Conservation (phyloP, 208 protist species). For the Balamuthia mandrillaris region DNA sequence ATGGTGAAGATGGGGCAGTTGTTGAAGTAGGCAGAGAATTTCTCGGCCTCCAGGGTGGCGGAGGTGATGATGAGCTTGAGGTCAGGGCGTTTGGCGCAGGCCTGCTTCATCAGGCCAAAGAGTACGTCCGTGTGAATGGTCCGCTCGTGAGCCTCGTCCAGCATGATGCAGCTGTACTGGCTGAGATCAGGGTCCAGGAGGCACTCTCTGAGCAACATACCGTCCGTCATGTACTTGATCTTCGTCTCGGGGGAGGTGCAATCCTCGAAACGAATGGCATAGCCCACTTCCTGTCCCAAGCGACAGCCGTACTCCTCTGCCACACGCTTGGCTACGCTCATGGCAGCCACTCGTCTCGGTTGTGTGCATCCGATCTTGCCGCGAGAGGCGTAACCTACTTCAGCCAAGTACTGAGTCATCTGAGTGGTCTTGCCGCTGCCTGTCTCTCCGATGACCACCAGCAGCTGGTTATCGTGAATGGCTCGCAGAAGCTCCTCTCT, state of each 20-base stretch:
- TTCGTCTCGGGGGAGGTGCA: conserved; percentile 85
- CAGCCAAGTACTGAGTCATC: conserved; percentile 80
- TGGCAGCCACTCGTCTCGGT: conserved; percentile 96
- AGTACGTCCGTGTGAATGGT: conserved; percentile 97
- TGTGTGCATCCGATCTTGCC: conserved; percentile 88
- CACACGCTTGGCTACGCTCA: conserved; percentile 95
- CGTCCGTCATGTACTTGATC: conserved; percentile 98
- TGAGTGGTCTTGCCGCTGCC: conserved; percentile 91
- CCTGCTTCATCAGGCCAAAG: conserved; percentile 90
- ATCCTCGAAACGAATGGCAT: conserved; percentile 98
- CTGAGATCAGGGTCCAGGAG: conserved; percentile 85
- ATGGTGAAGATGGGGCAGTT: conserved; percentile 94
- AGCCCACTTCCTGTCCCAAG: conserved; percentile 95
- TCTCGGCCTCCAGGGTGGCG: conserved; percentile 91
- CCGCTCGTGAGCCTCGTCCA: conserved; percentile 99
- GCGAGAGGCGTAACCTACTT: conserved; percentile 57
- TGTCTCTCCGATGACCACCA: conserved; percentile 95
- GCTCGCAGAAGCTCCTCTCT: conserved; percentile 84
- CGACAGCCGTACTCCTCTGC: conserved; percentile 93
- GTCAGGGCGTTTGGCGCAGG: conserved; percentile 72
- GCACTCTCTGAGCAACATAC: conserved; percentile 96
- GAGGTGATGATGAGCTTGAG: conserved; percentile 97
- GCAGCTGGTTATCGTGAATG: conserved; percentile 73
- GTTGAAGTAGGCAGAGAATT: conserved; percentile 96
- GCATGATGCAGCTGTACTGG: conserved; percentile 93